Base-by-base conservation (phyloP, 192 early-diverging fungal species). In the Coemansia sp. region DNA sequence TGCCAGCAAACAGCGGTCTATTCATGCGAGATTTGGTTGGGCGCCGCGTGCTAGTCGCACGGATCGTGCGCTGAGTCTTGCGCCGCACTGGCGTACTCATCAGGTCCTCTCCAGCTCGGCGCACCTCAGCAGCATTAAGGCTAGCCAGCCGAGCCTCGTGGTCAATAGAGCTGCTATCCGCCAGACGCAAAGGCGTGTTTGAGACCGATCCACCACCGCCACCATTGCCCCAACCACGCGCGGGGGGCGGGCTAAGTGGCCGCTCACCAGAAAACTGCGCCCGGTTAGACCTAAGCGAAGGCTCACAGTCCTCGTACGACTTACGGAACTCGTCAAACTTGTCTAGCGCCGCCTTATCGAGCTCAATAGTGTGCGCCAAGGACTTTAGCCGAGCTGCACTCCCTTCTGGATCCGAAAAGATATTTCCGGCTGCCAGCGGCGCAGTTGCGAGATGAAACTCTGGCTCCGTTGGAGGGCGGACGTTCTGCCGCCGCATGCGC, bases 301-400 rank as follows among this genome's bases (percentile, higher is more conserved):
- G 73, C 66, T 78, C 76, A 39, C 73, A 78, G 40, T 83, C 80
- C 18, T 83, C 76, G 30, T 78, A 77, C 11, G 72, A 69, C 29
- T 68, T 77, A 13, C 69, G 65, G 55, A 78, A 83, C 63, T 74
- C 75, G 18, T 78, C 76, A 70, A 78, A 83, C 70, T 60, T 71
- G 45, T 75, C 72, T 3, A 83, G 53, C 9, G 80, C 80, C 18
- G 49, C 63, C 40, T 56, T 56, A 39, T 82, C 79, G 11, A 73
- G 53, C 30, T 69, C 30, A 9, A 60, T 32, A 2, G 43, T 43
- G 20, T 50, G 69, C 62, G 70, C 76, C 43, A 53, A 24, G 22
- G 62, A 63, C 59, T 60, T 53, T 56, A 72, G 63, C 40, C 66
- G 69, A 5, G 71, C 73, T 1, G 38, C 59, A 3, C 59, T 41